Base-by-base conservation (phyloP, 2,329 filamentous ascomycete species). In the Penicillium digitatum region DNA sequence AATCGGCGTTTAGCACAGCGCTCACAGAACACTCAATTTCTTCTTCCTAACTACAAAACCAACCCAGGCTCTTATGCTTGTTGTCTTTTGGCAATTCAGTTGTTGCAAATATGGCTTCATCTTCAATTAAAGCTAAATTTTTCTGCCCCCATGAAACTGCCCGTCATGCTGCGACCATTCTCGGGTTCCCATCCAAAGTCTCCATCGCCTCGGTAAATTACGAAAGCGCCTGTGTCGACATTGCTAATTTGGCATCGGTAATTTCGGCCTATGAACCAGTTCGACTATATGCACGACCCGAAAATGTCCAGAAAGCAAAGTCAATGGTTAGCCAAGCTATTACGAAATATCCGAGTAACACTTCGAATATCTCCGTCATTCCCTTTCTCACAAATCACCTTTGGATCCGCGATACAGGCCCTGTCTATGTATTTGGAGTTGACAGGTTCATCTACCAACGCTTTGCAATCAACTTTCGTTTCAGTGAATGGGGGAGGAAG, bases 231-330 rank as follows among this genome's bases (percentile, higher is more conserved):
- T 66, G 65, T 47, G 52, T 43, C 14, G 65, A 68, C 8, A 64
- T 68, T 27, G 57, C 56, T 11, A 58, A 48, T 16, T 40, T 68
- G 10, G 64, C 61, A 7, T 55, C 57, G 14, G 57, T 60, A 1
- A 66, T 67, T 29, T 62, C 66, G 0, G 48, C 24, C 1, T 68
- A 70, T 44, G 68, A 70, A 49, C 64, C 65, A 10, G 67, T 70
- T 3, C 62, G 60, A 3, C 40, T 70, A 11, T 67, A 65, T 40
- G 52, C 61, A 3, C 57, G 62, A 1, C 58, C 62, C 0, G 65
- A 63, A 34, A 62, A 68, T 51, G 39, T 59, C 7, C 47, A 39
- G 20, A 61, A 57, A 27, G 62, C 56, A 31, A 46, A 48, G 27
- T 56, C 34, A 27, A 51, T 54, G 49, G 42, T 54, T 27, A 49